Conservation (phyloP, 768 basidiomycete species). For the Tricholoma furcatifolium region DNA sequence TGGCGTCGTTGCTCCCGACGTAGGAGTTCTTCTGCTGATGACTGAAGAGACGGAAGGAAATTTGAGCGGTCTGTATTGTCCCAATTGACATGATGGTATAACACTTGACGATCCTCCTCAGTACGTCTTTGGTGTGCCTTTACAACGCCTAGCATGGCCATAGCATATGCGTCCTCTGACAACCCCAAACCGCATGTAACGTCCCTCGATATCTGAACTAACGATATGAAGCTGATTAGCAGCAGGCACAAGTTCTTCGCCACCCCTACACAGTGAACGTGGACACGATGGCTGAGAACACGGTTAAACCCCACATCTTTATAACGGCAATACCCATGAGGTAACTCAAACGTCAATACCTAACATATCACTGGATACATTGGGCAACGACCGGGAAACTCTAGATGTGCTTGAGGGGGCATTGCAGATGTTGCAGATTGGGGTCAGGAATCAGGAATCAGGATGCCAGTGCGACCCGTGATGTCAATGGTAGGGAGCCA, state of each 20-base stretch:
- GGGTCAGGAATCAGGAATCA: too few species aligned
- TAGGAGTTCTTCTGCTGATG: slow-evolving; percentile 62
- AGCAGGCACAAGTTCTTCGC: slow-evolving; percentile 41
- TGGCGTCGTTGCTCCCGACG: slow-evolving; percentile 48
- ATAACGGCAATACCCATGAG: too few species aligned
- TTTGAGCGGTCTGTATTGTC: slow-evolving; percentile 14
- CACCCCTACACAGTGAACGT: slow-evolving; percentile 27
- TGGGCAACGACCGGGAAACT: too few species aligned
- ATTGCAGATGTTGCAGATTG: too few species aligned
- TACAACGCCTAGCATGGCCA: slow-evolving; percentile 80
- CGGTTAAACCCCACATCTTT: too few species aligned
- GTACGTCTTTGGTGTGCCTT: slow-evolving; percentile 83
- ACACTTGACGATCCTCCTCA: slow-evolving; percentile 21
- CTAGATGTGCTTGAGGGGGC: too few species aligned
- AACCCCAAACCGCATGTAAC: slow-evolving; percentile 58
- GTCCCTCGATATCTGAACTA: background rate
- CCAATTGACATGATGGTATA: slow-evolving; percentile 1
- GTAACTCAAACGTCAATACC: too few species aligned
- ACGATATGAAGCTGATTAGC: background rate
- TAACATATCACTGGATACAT: too few species aligned
- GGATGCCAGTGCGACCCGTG: too few species aligned
- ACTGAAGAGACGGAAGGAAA: slow-evolving; percentile 32
- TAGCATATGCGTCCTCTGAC: slow-evolving; percentile 62
- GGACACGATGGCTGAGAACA: slow-evolving; percentile 2
- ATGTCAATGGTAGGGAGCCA: too few species aligned